Conservation (phyloP, 2,329 filamentous ascomycete species). For the Calonectria pteridis region DNA sequence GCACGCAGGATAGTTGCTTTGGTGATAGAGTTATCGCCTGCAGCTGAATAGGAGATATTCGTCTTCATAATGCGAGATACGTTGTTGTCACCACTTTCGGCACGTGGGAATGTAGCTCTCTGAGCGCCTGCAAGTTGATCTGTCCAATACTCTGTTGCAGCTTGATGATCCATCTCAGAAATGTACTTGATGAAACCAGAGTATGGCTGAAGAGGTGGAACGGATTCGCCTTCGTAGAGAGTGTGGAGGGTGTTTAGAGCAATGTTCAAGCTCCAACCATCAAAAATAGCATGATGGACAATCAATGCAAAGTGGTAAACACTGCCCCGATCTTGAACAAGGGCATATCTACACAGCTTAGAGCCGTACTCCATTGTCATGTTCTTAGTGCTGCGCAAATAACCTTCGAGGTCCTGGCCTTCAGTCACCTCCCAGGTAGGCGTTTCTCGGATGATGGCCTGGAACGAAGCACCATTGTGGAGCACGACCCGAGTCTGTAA, state of each 20-base stretch:
- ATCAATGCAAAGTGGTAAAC: background rate
- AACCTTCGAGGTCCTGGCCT: background rate
- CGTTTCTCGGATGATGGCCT: background rate
- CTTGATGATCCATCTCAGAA: background rate
- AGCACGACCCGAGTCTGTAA: background rate
- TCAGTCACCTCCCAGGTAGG: background rate
- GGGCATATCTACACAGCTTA: background rate
- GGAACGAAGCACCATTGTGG: background rate
- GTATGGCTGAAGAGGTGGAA: background rate
- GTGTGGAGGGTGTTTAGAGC: background rate
- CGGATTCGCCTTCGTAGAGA: background rate
- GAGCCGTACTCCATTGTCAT: conserved; percentile 2
- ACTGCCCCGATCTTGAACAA: background rate
- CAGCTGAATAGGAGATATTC: background rate
- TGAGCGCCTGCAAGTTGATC: background rate
- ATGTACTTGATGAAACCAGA: background rate
- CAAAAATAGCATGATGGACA: background rate
- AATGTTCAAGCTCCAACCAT: conserved; percentile 4
- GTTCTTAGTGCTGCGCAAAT: background rate
- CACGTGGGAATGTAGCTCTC: background rate
- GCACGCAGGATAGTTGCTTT: conserved; percentile 1
- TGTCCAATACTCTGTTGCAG: background rate
- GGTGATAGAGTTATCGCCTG: background rate
- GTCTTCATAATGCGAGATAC: background rate
- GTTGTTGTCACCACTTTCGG: background rate